phyloP scores from a whole-genome alignment of 495 filamentous ascomycete species.

The Collariella sp. region DNA sequence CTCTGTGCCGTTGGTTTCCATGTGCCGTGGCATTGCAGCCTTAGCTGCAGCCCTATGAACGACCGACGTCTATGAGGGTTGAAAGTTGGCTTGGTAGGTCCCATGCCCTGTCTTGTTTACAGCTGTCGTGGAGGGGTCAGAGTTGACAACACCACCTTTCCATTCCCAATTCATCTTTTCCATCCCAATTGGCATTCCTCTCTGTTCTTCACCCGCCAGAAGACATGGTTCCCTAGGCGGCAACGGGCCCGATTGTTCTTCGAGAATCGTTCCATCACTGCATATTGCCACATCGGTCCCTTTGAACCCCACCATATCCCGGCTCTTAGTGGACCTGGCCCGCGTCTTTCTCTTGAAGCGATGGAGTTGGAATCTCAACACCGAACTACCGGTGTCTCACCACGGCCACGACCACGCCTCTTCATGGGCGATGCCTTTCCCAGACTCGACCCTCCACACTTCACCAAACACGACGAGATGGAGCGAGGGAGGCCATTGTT shows the following conservation, averaged over 20 bases:
- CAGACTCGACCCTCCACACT: slow-evolving; percentile 10
- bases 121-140: no score
- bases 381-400: slow-evolving; percentile 8
- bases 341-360: background rate
- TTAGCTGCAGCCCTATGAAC: no score
- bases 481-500: slow-evolving; percentile 17
- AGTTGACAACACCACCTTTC: background rate
- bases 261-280: background rate
- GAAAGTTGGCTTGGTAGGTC: no score
- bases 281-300: slow-evolving; percentile 1
- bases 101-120: no score
- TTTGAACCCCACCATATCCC: slow-evolving; percentile 3
- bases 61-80: no score
- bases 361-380: slow-evolving; percentile 28
- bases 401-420: slow-evolving; percentile 10
- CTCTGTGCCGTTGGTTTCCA: background rate
- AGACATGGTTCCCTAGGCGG: background rate
- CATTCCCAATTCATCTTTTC: background rate
- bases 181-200: background rate
- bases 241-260: background rate
- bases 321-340: slow-evolving; percentile 1
- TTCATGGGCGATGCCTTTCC: slow-evolving; percentile 21
- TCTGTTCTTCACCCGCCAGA: background rate
- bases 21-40: no score
- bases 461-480: slow-evolving; percentile 17